phyloP scores from a whole-genome alignment of 2,329 filamentous ascomycete genomes.

The Aspergillus caelatus region DNA sequence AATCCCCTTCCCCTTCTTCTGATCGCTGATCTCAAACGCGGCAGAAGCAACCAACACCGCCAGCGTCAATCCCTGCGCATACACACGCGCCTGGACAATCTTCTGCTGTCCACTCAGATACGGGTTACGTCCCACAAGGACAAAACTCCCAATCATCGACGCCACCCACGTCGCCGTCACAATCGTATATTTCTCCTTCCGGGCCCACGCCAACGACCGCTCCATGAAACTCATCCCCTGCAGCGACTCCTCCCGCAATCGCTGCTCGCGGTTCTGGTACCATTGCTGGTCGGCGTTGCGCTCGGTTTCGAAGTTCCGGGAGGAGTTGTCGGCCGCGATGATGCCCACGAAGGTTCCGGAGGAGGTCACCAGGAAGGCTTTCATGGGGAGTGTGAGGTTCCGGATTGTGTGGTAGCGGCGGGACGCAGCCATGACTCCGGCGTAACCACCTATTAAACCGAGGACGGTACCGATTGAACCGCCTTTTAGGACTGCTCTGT shows the following conservation, averaged over 20 bases:
- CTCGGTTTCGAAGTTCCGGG: constrained; percentile 69
- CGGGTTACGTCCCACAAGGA: constrained; percentile 74
- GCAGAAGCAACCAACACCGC: constrained; percentile 81
- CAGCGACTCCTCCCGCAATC: constrained; percentile 57
- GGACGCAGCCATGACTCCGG: constrained; percentile 69
- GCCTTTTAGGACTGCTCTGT: constrained; percentile 73
- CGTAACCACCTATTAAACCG: constrained; percentile 68
- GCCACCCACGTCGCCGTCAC: constrained; percentile 81
- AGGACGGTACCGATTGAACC: constrained; percentile 72
- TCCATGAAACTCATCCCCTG: constrained; percentile 60
- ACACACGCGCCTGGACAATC: constrained; percentile 90
- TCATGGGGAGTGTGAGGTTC: constrained; percentile 82
- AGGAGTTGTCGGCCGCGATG: constrained; percentile 76
- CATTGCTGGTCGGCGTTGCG: constrained; percentile 70
- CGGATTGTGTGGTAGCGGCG: constrained; percentile 77
- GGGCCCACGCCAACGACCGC: constrained; percentile 71
- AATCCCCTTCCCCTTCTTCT: constrained; percentile 64
- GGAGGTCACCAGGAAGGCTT: constrained; percentile 84
- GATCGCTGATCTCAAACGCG: constrained; percentile 79
- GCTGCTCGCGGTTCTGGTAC: constrained; percentile 63
- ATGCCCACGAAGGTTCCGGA: constrained; percentile 84
- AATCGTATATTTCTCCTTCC: constrained; percentile 82
- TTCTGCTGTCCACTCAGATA: constrained; percentile 79
- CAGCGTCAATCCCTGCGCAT: constrained; percentile 86
- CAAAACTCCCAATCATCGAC: constrained; percentile 74